Percentiles rank a stretch among this genome's conserved stretches.
Evolutionary conservation across 176 grass and related monocot genomes (phyloP).

Genomic region (Musa schizocarpa): DNA sequence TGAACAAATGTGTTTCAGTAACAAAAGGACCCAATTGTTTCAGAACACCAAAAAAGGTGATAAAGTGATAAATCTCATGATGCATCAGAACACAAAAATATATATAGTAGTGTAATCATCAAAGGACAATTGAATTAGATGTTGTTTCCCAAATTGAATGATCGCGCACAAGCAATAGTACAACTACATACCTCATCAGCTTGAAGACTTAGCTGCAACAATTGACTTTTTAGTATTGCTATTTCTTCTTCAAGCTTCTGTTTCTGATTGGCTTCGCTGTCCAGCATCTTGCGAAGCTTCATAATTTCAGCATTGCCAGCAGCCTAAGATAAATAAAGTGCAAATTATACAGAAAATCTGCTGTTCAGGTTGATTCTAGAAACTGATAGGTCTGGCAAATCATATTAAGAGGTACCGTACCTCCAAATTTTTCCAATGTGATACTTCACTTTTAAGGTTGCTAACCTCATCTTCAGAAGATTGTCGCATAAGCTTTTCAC

Average conservation of each 20-base stretch:
- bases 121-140: not conserved
- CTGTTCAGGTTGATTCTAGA: not conserved
- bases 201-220: slow-evolving; percentile 85
- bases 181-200: slow-evolving; percentile 70
- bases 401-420: slow-evolving; percentile 30
- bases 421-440: slow-evolving; percentile 96
- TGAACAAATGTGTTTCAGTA: not conserved
- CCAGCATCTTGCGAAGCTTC: slow-evolving; percentile 67
- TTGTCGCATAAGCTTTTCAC: slow-evolving; percentile 68
- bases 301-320: slow-evolving; percentile 65
- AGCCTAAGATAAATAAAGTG: slow-evolving; percentile 44
- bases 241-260: slow-evolving; percentile 94
- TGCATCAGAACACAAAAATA: not conserved
- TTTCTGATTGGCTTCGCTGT: slow-evolving; percentile 73
- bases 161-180: not conserved
- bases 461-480: slow-evolving; percentile 62
- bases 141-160: not conserved
- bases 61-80: too few species aligned
- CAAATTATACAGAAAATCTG: slow-evolving; percentile 14
- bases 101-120: not conserved
- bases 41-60: too few species aligned
- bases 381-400: slow-evolving; percentile 15
- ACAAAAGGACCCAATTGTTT: not conserved
- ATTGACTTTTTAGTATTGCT: slow-evolving; percentile 60
- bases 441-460: slow-evolving; percentile 79